phyloP scores from a whole-genome alignment of 352 stramenopile genomes.

The Phytophthora foliorum region DNA sequence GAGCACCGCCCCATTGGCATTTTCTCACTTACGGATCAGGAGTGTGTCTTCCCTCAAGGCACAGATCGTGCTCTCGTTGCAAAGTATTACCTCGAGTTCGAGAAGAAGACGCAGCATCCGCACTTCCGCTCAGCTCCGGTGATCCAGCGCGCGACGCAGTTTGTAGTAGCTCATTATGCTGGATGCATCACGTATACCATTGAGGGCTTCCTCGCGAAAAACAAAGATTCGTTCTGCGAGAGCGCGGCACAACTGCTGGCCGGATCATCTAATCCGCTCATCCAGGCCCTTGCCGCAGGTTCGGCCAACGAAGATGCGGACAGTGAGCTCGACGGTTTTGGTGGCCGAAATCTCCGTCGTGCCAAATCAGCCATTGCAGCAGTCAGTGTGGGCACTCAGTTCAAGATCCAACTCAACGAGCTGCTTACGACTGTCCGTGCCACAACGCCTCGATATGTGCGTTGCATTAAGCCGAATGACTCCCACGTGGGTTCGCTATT shows the following conservation, averaged over 20 bases:
- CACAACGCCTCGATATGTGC: conserved; percentile 98
- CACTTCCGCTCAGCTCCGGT: conserved; percentile 63
- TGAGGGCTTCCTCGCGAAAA: conserved; percentile 91
- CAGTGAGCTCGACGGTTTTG: conserved; percentile 25
- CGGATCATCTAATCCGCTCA: conserved; percentile 65
- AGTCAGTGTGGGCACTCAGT: conserved; percentile 90
- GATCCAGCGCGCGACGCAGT: conserved; percentile 72
- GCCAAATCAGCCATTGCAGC: conserved; percentile 73
- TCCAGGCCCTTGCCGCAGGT: conserved; percentile 60
- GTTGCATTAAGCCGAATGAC: conserved; percentile 99
- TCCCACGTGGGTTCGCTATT: conserved; percentile 80
- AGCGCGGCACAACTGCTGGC: conserved; percentile 65
- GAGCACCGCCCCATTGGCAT: conserved; percentile 81
- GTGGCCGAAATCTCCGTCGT: conserved; percentile 40
- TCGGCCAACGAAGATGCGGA: conserved; percentile 23
- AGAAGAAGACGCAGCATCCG: conserved; percentile 61
- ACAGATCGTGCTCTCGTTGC: conserved; percentile 77
- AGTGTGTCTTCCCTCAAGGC: conserved; percentile 85
- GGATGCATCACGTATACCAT: conserved; percentile 82
- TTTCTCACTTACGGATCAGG: conserved; percentile 86
- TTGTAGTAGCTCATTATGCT: conserved; percentile 90
- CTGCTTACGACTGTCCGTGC: conserved; percentile 94
- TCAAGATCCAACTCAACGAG: conserved; percentile 95
- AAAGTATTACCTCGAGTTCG: conserved; percentile 83
- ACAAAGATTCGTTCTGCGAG: conserved; percentile 91